phyloP scores from a whole-genome alignment of 2,329 filamentous ascomycete species.

The Penicillium sp. region DNA sequence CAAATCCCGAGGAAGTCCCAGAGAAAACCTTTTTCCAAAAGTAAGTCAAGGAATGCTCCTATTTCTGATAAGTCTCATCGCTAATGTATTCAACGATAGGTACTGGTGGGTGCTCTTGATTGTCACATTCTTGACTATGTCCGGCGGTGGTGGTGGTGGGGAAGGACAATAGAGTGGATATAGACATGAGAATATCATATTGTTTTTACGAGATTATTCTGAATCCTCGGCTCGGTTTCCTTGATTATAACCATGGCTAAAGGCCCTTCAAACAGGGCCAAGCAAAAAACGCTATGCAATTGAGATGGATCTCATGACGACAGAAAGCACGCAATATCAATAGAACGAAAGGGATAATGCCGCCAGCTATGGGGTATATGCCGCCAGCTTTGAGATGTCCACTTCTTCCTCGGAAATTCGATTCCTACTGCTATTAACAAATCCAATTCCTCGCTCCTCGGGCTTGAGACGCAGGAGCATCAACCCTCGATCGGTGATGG shows the following conservation, averaged over 20 bases:
- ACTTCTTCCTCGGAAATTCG: background rate
- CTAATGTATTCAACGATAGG: conserved; percentile 21
- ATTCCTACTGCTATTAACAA: background rate
- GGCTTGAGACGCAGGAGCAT: conserved; percentile 37
- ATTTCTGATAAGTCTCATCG: background rate
- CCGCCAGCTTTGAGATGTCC: background rate
- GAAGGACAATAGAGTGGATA: background rate
- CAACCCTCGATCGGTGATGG: conserved; percentile 44
- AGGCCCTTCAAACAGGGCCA: background rate
- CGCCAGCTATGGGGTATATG: background rate
- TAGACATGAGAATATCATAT: background rate
- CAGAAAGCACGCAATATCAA: background rate
- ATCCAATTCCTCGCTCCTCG: background rate
- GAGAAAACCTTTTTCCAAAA: conserved; percentile 49
- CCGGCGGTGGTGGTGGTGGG: conserved; percentile 36
- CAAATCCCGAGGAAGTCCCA: conserved; percentile 36
- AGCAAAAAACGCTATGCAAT: background rate
- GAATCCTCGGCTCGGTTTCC: background rate
- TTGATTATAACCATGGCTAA: background rate
- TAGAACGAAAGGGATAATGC: background rate
- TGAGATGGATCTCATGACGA: background rate
- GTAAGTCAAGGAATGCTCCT: conserved; percentile 25
- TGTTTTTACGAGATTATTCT: background rate
- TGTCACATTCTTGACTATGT: conserved; percentile 42
- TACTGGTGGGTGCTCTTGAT: conserved; percentile 51